Base-by-base conservation (phyloP, 2,329 filamentous ascomycete genomes). In the Cadophora malorum region DNA sequence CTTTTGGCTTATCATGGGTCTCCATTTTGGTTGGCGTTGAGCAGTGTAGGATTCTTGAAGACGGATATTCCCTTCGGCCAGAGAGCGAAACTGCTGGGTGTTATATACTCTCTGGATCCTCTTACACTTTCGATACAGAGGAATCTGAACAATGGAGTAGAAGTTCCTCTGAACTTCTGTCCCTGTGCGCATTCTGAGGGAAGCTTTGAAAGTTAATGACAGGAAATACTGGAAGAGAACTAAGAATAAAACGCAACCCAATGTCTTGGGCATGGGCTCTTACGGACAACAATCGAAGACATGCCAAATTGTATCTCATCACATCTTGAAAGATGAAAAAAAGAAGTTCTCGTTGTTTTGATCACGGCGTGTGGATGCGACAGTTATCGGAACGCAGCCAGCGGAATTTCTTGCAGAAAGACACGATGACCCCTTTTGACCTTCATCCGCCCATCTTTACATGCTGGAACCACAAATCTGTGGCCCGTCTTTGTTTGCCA, bases 381-480 rank as follows among this genome's bases (percentile, higher is more conserved):
- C 16, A 14, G 6, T 45, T 3, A 16, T 25, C 21, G 35, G 8
- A 31, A 53, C 4, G 9, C 23, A 14, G 23, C 8, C 33, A 9
- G 4, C n/a, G 19, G 3, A 33, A 33, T 19, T 16, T 45, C 4
- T 45, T 45, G 2, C 6, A 19, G 3, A 3, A 14, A 45, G 41
- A 45, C 41, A 19, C 19, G 10, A 5, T 5, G 41, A 16, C 28
- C 5, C 52, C 25, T n/a, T 31, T 33, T 28, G 9, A 55, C 9
- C 12, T 53, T 52, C 50, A 31, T 53, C 14, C 23, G 4, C 52
- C 14, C 52, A 21, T 5, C 28, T 21, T 21, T 33, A 55, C 52
- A 55, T 33, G 52, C 52, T 55, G 14, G 52, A 55, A n/a, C 28
- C 25, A n/a, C 52, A 55, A 31, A 55, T 55, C 25, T 55, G 52